phyloP scores from a whole-genome alignment of 306 rosid genomes.

The Prosopis cineraria region DNA sequence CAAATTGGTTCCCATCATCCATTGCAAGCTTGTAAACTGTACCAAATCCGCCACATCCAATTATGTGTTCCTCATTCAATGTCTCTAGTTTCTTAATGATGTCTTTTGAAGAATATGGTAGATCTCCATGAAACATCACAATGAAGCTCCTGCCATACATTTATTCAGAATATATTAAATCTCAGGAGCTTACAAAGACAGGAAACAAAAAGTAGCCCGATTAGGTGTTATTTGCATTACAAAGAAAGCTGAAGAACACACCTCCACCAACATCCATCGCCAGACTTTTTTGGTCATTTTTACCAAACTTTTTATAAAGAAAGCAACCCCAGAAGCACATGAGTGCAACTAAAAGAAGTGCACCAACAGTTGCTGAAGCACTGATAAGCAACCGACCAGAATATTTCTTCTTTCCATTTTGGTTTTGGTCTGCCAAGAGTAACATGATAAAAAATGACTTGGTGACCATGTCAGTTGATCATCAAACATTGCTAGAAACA shows the following conservation, averaged over 20 bases:
- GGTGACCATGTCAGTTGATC: constrained; percentile 24
- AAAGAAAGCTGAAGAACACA: constrained; percentile 43
- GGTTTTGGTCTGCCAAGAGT: constrained; percentile 58
- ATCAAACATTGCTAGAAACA: constrained; percentile 24
- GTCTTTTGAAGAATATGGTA: constrained; percentile 97
- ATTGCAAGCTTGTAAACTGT: constrained; percentile 95
- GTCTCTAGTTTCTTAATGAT: constrained; percentile 92
- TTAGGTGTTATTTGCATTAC: constrained; percentile 30
- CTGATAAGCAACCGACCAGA: constrained; percentile 92
- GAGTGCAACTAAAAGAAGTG: constrained; percentile 95
- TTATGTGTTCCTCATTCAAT: constrained; percentile 87
- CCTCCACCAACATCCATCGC: constrained; percentile 92
- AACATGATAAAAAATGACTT: constrained; percentile 27
- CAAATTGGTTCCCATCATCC: constrained; percentile 97
- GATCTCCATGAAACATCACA: constrained; percentile 98
- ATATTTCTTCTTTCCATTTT: constrained; percentile 73
- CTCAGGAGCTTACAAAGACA: constrained; percentile 26
- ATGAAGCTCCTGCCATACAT: constrained; percentile 77
- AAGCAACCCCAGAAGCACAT: constrained; percentile 99
- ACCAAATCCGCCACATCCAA: constrained; percentile 95
- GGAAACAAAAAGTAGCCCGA: constrained; percentile 27
- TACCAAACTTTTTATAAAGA: constrained; percentile 89
- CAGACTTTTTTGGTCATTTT: constrained; percentile 65
- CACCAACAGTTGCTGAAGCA: constrained; percentile 99
- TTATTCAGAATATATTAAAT: constrained; percentile 35